These are phyloP conservation scores for Perkinsus olseni DNA, from an alignment of 169 alveolate species.

Conservation along the genomic window DNA sequence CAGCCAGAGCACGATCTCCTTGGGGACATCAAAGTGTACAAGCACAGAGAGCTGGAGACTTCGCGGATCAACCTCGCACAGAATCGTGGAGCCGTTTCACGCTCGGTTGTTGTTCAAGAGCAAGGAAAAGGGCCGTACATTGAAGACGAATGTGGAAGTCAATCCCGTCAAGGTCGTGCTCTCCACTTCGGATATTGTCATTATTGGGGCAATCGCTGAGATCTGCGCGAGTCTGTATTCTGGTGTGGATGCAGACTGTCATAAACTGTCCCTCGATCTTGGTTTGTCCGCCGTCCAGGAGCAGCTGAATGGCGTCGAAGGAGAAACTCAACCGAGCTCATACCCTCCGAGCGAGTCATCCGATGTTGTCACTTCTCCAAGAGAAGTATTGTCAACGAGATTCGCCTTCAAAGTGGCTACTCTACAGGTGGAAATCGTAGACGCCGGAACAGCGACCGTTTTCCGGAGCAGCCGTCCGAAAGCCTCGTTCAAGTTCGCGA, in stretches of 20 bases:
- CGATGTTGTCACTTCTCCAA: too few species aligned
- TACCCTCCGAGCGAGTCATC: too few species aligned
- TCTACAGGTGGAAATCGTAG: neutral
- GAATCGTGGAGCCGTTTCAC: neutral
- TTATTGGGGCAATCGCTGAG: neutral
- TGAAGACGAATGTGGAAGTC: neutral
- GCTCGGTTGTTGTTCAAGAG: neutral
- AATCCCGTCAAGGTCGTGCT: neutral
- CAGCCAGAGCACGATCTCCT: neutral
- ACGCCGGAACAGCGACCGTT: neutral
- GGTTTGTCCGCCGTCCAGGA: too few species aligned
- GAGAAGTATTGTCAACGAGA: too few species aligned
- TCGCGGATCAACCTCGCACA: neutral
- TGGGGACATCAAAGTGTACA: neutral
- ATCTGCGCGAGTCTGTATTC: neutral
- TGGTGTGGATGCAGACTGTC: neutral
- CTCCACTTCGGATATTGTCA: neutral
- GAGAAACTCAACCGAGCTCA: too few species aligned
- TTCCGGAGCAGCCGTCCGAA: neutral
- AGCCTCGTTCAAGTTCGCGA: neutral
- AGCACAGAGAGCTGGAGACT: neutral
- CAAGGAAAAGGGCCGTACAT: neutral
- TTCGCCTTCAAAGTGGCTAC: neutral
- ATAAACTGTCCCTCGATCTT: neutral
- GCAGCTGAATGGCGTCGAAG: too few species aligned